Conservation (phyloP, 345 rosid genomes). For the Euphorbia pulcherrima region DNA sequence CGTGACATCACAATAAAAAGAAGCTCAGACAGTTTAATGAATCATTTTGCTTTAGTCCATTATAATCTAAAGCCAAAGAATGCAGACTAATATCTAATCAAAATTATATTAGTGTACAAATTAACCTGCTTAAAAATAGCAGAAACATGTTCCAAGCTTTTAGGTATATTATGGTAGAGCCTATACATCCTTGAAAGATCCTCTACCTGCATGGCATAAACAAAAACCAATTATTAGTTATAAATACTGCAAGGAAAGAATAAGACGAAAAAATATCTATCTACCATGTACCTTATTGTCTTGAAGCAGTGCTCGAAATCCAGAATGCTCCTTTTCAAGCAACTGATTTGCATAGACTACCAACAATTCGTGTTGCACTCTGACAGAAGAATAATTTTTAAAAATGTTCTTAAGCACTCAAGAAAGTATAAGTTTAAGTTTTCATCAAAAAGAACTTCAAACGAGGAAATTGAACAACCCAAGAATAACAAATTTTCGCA, state of each 20-base stretch:
- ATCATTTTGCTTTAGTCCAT: no score
- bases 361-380: constrained; percentile 89
- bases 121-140: constrained; percentile 79
- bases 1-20: no score
- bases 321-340: constrained; percentile 88
- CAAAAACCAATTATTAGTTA: background rate
- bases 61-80: no score
- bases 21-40: no score
- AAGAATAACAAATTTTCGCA: no score
- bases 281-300: constrained; percentile 66
- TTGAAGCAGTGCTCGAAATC: constrained; percentile 78
- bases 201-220: constrained; percentile 47
- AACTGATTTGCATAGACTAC: constrained; percentile 59
- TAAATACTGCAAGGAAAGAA: background rate
- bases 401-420: background rate
- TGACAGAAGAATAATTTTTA: constrained; percentile 22
- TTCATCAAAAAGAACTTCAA: no score
- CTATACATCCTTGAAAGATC: constrained; percentile 96
- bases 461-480: no score
- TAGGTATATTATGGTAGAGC: constrained; percentile 66
- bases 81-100: background rate
- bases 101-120: constrained; percentile 20
- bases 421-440: background rate
- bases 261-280: background rate
- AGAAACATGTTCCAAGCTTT: constrained; percentile 84